A percentile compares a stretch with the other conserved stretches of the same genome.
Conservation (phyloP, 2,329 filamentous ascomycete species). For the Fusarium avenaceum region DNA sequence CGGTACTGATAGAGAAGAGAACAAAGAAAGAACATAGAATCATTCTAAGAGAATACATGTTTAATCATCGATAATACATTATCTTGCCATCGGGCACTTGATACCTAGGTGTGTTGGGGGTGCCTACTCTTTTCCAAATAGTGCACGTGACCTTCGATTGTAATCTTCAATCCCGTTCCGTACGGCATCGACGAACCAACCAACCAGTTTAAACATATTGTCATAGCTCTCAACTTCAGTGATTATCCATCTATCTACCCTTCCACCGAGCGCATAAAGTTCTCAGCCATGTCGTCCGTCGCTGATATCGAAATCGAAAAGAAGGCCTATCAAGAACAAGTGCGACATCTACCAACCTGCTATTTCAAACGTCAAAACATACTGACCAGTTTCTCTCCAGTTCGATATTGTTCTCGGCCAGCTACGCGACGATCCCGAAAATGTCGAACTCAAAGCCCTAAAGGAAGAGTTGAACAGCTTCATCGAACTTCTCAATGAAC, state of each 20-base stretch:
- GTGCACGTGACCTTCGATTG: conserved; percentile 38
- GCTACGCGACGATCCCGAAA: conserved; percentile 84
- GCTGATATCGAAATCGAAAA: conserved; percentile 65
- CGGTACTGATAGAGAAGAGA: no score
- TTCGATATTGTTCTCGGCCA: conserved; percentile 82
- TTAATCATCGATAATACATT: no score
- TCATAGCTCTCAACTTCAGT: conserved; percentile 1
- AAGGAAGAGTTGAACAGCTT: conserved; percentile 85
- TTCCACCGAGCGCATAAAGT: neutral
- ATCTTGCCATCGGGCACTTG: neutral
- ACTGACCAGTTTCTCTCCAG: conserved; percentile 58
- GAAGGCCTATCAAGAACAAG: conserved; percentile 70
- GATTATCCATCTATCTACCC: neutral
- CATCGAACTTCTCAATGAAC: conserved; percentile 82
- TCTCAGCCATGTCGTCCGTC: conserved; percentile 49
- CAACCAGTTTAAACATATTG: conserved; percentile 7
- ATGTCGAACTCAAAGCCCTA: conserved; percentile 81
- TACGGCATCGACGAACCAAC: conserved; percentile 7
- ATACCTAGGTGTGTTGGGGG: conserved; percentile 1
- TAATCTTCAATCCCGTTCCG: conserved; percentile 25
- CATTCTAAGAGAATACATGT: no score
- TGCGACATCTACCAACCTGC: conserved; percentile 48
- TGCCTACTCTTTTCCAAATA: neutral
- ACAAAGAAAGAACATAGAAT: no score
- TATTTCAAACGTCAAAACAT: neutral